Evolutionary conservation across 495 filamentous ascomycete genomes (phyloP), one percentile per base, ranked within the genome.

Genomic region (Xylaria bambusicola): DNA sequence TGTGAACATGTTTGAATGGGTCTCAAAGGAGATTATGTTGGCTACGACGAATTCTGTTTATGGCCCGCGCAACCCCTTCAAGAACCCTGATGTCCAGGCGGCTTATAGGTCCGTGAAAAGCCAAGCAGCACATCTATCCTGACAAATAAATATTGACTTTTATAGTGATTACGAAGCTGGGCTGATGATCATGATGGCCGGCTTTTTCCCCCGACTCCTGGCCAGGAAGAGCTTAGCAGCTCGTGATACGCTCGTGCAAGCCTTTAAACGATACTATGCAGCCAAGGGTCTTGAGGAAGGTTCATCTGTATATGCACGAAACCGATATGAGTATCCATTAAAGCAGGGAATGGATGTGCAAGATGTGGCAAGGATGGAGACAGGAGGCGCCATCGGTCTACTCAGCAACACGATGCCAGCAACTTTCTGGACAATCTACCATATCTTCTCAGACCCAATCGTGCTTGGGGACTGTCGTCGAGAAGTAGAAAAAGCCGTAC

Each of bases 381-480:
- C 55, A 3, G 55, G 36, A 2, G 31, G 36, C 26, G 18, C 47
- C 6, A 47, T 58, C 31, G 35, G 46, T 1, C 21, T 65, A 1
- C 40, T 65, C 26, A 31, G 46, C 0, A 70, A 67, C 36, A 60
- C 65, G 3, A 52, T 60, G 3, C 57, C 64, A 6, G 55, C 59
- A 4, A 41, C 62, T 13, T 67, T 65, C 42, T 71, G 60, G 64
- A 24, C 58, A 15, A 33, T 66, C n/a, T 67, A 58, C 38, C 52
- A 60, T 6, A 44, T 64, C 21, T 45, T 64, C 31, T 35, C 48
- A 9, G 41, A 52, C 6, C 38, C 58, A 0, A 12, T 26, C 0
- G 62, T 73, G 3, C 60, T 67, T 0, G 54, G 60, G n/a, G 62
- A 63, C 9, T 48, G 67, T 4, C 63, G 67, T n/a, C n/a, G n/a